Evolutionary conservation across 352 stramenopile genomes (phyloP).

Genomic region (Pythium aquatile): DNA sequence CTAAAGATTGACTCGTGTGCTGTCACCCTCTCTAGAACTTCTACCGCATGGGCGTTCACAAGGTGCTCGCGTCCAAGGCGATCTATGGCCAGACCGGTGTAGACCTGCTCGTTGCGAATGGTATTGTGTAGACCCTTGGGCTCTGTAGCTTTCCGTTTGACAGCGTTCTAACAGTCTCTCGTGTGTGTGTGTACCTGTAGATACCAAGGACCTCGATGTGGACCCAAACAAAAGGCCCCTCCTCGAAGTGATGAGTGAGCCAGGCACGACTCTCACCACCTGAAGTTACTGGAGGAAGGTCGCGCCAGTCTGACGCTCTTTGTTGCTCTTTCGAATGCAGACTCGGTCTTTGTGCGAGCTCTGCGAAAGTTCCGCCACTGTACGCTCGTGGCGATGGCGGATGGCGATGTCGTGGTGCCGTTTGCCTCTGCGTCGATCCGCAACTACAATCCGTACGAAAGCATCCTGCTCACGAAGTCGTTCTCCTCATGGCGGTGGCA

Average conservation of each 20-base stretch:
- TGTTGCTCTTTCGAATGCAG: conserved; percentile 10
- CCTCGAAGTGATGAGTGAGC: conserved; percentile 66
- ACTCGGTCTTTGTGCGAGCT: conserved; percentile 52
- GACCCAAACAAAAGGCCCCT: conserved; percentile 31
- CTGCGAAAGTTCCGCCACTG: conserved; percentile 55
- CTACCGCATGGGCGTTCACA: conserved; percentile 68
- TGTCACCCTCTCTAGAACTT: conserved; percentile 46
- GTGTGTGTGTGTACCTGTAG: conserved; percentile 4
- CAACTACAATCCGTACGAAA: conserved; percentile 67
- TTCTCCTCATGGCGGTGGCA: conserved; percentile 71
- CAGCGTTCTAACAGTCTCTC: too few species aligned
- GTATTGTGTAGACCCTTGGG: not conserved
- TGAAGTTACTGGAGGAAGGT: too few species aligned
- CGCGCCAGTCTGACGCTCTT: not conserved
- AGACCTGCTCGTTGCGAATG: conserved; percentile 54
- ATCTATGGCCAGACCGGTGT: conserved; percentile 76
- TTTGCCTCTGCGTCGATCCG: conserved; percentile 72
- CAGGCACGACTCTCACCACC: conserved; percentile 21
- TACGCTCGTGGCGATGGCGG: conserved; percentile 73
- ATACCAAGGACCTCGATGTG: conserved; percentile 10
- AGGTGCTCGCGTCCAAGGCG: conserved; percentile 51
- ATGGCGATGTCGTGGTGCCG: conserved; percentile 73
- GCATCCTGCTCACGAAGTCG: conserved; percentile 45
- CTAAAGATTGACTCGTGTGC: not conserved
- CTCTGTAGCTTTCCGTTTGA: too few species aligned